These are phyloP conservation scores for Heritiera fomes DNA, from an alignment of 345 rosid genomes.

Conservation along the genomic window DNA sequence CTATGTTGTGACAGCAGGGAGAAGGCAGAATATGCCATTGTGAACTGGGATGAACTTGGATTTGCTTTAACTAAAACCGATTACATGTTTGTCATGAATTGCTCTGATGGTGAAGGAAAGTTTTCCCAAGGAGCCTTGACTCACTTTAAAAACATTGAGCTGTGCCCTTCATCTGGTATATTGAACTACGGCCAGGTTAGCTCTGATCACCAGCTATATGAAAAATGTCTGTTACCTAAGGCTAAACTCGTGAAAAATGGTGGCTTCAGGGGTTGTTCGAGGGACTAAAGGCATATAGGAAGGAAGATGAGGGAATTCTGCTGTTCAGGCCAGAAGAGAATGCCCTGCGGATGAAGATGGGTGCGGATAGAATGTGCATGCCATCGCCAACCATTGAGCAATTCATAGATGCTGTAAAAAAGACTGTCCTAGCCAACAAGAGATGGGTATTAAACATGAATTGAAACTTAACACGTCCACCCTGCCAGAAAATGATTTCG, in stretches of 20 bases:
- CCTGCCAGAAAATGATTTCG: neutral
- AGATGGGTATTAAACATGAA: constrained; percentile 36
- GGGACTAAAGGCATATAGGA: constrained; percentile 54
- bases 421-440: constrained; percentile 44
- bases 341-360: constrained; percentile 52
- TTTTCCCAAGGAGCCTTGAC: constrained; percentile 32
- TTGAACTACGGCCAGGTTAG: constrained; percentile 54
- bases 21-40: constrained; percentile 22
- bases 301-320: constrained; percentile 45
- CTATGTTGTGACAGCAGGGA: neutral
- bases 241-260: neutral
- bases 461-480: neutral
- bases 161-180: constrained; percentile 42
- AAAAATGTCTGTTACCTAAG: too few relatives aligned
- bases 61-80: constrained; percentile 40
- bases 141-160: constrained; percentile 38
- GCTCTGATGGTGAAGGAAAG: constrained; percentile 20
- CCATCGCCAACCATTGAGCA: constrained; percentile 46
- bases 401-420: constrained; percentile 51
- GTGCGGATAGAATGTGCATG: constrained; percentile 68
- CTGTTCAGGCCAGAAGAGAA: constrained; percentile 57
- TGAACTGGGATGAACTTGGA: constrained; percentile 48
- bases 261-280: constrained; percentile 49
- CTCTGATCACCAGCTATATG: neutral
- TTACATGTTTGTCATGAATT: constrained; percentile 48